Conservation (phyloP, 148 eudicot genomes). For the Hydrangea macrophylla region DNA sequence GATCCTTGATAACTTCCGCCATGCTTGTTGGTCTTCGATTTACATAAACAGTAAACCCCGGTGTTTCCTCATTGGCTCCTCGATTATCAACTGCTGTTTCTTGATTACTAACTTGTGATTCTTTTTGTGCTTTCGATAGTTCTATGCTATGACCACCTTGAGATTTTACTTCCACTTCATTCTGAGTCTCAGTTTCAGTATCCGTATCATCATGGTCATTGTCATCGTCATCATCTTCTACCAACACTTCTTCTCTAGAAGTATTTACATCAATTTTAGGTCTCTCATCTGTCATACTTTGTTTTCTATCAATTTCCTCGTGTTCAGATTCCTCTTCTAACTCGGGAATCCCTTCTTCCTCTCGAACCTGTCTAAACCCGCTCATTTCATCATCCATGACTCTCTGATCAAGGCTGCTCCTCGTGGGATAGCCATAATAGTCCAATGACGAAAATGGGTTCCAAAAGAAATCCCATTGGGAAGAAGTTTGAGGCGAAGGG, state of each 20-base stretch:
- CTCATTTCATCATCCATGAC: conserved; percentile 63
- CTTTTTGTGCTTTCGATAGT: conserved; percentile 45
- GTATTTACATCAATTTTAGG: conserved; percentile 16
- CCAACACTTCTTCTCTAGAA: conserved; percentile 51
- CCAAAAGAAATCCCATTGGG: conserved; percentile 98
- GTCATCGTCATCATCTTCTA: conserved; percentile 69
- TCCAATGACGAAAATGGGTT: conserved; percentile 94
- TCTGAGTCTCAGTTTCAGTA: conserved; percentile 41
- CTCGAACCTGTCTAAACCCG: conserved; percentile 76
- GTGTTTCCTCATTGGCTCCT: conserved; percentile 62
- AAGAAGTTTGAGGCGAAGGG: conserved; percentile 68
- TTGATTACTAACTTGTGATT: conserved; percentile 55
- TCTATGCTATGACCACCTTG: conserved; percentile 34
- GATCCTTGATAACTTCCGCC: conserved; percentile 89
- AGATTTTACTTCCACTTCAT: conserved; percentile 37
- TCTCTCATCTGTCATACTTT: conserved; percentile 34
- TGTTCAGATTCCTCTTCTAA: conserved; percentile 89
- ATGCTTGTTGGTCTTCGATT: conserved; percentile 90
- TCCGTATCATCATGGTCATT: conserved; percentile 51
- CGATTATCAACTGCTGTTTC: conserved; percentile 48
- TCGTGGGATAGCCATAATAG: conserved; percentile 72
- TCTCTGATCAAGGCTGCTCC: conserved; percentile 57
- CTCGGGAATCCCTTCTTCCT: conserved; percentile 97
- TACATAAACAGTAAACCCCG: conserved; percentile 88
- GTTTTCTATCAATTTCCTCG: conserved; percentile 47